Evolutionary conservation across 176 grass and related monocot species (phyloP).

Genomic region (Triticum urartu): DNA sequence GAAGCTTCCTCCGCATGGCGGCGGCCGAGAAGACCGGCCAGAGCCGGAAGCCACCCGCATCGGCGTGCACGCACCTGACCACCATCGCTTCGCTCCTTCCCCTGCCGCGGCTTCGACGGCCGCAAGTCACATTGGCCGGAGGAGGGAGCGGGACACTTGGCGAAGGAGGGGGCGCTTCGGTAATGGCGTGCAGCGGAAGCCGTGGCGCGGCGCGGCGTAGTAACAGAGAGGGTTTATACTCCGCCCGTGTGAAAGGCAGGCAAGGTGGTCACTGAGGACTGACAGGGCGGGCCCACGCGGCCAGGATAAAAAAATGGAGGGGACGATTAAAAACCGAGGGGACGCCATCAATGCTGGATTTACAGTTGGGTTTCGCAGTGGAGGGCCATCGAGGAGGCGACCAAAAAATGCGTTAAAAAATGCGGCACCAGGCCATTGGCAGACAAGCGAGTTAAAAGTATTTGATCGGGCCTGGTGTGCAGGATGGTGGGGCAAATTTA

Average conservation of each 20-base stretch:
- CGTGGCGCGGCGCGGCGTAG: constrained; percentile 27
- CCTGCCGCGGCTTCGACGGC: not conserved
- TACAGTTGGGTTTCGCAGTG: constrained; percentile 20
- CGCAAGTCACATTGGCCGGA: constrained; percentile 44
- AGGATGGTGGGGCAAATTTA: not conserved
- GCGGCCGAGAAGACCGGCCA: constrained; percentile 69
- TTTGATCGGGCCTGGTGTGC: not conserved
- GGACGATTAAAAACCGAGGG: not conserved
- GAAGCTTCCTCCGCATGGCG: constrained; percentile 52
- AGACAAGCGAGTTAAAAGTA: not conserved
- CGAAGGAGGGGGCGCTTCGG: not conserved
- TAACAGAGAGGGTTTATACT: constrained; percentile 37
- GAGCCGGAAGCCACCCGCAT: constrained; percentile 41
- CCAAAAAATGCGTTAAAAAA: not conserved
- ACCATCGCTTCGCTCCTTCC: constrained; percentile 15
- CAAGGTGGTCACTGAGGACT: not conserved
- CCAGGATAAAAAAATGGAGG: not conserved
- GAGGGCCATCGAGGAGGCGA: not conserved
- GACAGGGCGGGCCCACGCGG: not conserved
- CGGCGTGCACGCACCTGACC: constrained; percentile 37
- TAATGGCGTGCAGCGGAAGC: constrained; percentile 43
- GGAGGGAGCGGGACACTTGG: constrained; percentile 19
- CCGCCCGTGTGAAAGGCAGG: not conserved
- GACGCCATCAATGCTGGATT: constrained; percentile 26
- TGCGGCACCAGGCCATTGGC: constrained; percentile 12